Conservation (phyloP, 805 yeast genomes). For the Diddensiella caesifluorescens region DNA sequence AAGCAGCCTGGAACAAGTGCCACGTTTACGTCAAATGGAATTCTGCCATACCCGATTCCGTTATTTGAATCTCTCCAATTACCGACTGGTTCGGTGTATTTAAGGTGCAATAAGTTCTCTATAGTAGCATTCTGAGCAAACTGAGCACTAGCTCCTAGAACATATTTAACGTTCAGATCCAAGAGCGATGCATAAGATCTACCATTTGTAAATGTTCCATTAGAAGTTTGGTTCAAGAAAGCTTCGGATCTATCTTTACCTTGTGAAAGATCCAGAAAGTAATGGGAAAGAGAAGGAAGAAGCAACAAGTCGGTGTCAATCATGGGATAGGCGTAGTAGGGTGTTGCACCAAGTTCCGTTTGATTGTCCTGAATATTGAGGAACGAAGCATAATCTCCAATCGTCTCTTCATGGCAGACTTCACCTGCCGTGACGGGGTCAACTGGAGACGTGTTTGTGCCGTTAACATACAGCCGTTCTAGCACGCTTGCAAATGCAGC, state of each 20-base stretch:
- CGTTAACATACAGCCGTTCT: slow-evolving; percentile 10
- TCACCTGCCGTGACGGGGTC: slow-evolving; percentile 5
- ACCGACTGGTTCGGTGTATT: slow-evolving; percentile 10
- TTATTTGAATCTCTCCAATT: slow-evolving; percentile 15
- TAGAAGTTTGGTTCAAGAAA: slow-evolving; percentile 5
- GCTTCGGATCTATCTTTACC: slow-evolving; percentile 5
- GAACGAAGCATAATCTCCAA: slow-evolving; percentile 15
- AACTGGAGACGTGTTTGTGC: slow-evolving; percentile 8
- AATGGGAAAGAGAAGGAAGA: slow-evolving; percentile 10
- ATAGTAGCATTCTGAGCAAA: slow-evolving; percentile 10
- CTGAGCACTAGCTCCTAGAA: slow-evolving; percentile 5
- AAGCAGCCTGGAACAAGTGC: slow-evolving; percentile 12
- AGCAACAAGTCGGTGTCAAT: slow-evolving; percentile 8
- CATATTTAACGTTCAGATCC: slow-evolving; percentile 6
- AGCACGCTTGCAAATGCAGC: slow-evolving; percentile 9
- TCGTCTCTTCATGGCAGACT: slow-evolving; percentile 13
- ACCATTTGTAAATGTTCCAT: slow-evolving; percentile 5
- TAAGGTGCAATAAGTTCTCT: slow-evolving; percentile 10
- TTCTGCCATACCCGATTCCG: slow-evolving; percentile 11
- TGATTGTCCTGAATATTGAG: slow-evolving; percentile 8
- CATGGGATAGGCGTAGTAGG: slow-evolving; percentile 10
- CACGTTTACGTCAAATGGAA: slow-evolving; percentile 12
- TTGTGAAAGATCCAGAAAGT: slow-evolving; percentile 6
- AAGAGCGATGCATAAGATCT: slow-evolving; percentile 4
- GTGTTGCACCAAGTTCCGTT: slow-evolving; percentile 4